Base-by-base conservation (phyloP, 1,284 basidiomycete species). In the Ceratobasidium papillatum region DNA sequence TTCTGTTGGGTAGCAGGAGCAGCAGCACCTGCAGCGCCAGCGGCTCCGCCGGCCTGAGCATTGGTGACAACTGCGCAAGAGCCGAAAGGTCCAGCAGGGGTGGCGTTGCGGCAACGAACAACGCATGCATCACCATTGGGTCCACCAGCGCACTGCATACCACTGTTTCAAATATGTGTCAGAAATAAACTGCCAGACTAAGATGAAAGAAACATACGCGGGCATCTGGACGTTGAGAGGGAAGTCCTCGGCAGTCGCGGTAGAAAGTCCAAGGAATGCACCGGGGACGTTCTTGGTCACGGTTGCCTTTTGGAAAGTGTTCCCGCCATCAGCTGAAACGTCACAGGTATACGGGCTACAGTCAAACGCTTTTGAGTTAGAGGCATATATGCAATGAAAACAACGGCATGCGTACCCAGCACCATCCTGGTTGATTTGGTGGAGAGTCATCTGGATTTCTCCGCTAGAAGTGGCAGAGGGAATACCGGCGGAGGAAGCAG, bases 271-370 rank as follows among this genome's bases (percentile, higher is more conserved):
- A n/a, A 59, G 54, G 30, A 77, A 30, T 25, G 68, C 56, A 7
- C 79, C 79, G 12, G 79, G 79, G 22, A 80, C 79, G 59, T 80
- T 77, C 61, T 75, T 61, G 17, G 69, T 77, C 59, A 80, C 79
- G 25, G 56, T 72, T 49, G 77, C 77, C 9, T 74, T 59, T 43
- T 68, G 73, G 68, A 79, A 80, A 47, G 59, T 77, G 19, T 51
- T 61, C 7, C 78, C 79, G 2, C 76, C 79, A n/a, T 65, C 73
- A 11, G 27, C 52, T n/a, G 73, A 74, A 8, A 74, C 52, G 27
- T 65, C 62, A 38, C 73, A 65, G 1, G 49, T 64, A 14, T 65
- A 65, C 17, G 73, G 62, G 2, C 71, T 64, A 32, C 27, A 56
- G 17, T 12, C 3, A n/a, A 34, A 47, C 8, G 19, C 8, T 47